phyloP scores from a whole-genome alignment of 2,329 filamentous ascomycete species.

The Ceratocystis diversiconidia region DNA sequence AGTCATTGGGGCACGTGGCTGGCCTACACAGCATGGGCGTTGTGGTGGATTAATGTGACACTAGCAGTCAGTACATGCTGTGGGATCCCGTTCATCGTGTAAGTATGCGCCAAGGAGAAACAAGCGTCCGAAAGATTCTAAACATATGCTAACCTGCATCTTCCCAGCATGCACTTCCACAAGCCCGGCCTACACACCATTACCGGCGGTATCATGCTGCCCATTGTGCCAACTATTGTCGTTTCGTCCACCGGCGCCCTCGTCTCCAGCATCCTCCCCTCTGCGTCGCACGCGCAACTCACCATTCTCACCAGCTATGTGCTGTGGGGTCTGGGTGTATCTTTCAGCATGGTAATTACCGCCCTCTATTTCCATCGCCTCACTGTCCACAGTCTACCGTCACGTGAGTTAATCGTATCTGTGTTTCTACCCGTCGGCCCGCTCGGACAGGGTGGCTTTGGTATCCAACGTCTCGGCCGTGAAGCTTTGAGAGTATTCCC shows the following conservation, averaged over 20 bases:
- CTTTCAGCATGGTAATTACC: conserved; percentile 46
- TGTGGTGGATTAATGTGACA: conserved; percentile 44
- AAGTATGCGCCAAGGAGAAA: conserved; percentile 20
- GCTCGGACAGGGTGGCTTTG: conserved; percentile 51
- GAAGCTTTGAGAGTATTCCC: conserved; percentile 32
- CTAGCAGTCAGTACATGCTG: conserved; percentile 40
- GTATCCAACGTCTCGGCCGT: conserved; percentile 37
- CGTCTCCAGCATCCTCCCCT: conserved; percentile 44
- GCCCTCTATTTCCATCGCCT: conserved; percentile 58
- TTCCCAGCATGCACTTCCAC: conserved; percentile 28
- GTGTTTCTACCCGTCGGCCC: conserved; percentile 54
- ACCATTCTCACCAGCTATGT: conserved; percentile 53
- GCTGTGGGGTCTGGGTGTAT: conserved; percentile 50
- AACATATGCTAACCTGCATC: not conserved
- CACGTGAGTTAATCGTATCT: conserved; percentile 52
- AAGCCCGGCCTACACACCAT: conserved; percentile 39
- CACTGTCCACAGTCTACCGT: conserved; percentile 50
- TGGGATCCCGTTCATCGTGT: conserved; percentile 44
- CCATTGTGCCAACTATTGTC: conserved; percentile 53
- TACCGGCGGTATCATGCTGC: conserved; percentile 50
- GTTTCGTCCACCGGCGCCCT: conserved; percentile 50
- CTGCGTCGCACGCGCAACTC: conserved; percentile 40
- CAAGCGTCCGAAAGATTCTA: not conserved
- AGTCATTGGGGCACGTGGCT: conserved; percentile 47
- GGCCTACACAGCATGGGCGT: conserved; percentile 39